Percentiles rank a stretch among this genome's conserved stretches.
Evolutionary conservation across 2,329 filamentous ascomycete genomes (phyloP).

Genomic region (Parastagonospora nodorum): DNA sequence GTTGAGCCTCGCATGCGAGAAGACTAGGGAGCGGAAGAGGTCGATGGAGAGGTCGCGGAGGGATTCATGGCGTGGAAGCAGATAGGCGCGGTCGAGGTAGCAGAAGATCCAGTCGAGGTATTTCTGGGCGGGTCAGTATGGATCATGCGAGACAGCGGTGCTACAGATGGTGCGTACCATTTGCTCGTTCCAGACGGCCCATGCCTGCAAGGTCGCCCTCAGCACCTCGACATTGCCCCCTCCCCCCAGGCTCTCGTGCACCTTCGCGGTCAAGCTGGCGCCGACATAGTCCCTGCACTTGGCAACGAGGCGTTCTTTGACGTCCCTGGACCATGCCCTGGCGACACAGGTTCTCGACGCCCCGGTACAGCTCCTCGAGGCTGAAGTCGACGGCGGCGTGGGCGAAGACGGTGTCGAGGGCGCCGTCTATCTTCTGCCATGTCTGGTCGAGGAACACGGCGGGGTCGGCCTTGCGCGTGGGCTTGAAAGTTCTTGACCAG

Average conservation of each 20-base stretch:
- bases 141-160: not conserved
- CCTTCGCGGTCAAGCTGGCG: slow-evolving; percentile 59
- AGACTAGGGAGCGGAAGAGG: slow-evolving; percentile 71
- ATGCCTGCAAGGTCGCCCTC: slow-evolving; percentile 63
- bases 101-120: slow-evolving; percentile 88
- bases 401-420: slow-evolving; percentile 74
- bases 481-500: slow-evolving; percentile 93
- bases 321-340: slow-evolving; percentile 70
- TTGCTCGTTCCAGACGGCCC: slow-evolving; percentile 79
- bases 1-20: slow-evolving; percentile 59
- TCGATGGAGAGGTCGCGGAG: slow-evolving; percentile 81
- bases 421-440: slow-evolving; percentile 74
- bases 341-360: slow-evolving; percentile 88
- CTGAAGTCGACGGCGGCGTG: slow-evolving; percentile 65
- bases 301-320: slow-evolving; percentile 69
- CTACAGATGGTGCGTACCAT: slow-evolving; percentile 59
- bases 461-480: slow-evolving; percentile 66
- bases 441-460: slow-evolving; percentile 79
- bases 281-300: slow-evolving; percentile 69
- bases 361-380: slow-evolving; percentile 87
- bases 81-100: slow-evolving; percentile 88
- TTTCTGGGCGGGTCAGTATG: slow-evolving; percentile 54
- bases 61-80: slow-evolving; percentile 75
- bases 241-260: slow-evolving; percentile 62
- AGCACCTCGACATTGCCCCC: slow-evolving; percentile 69